phyloP scores from a whole-genome alignment of 179 eudicot species.

The Spergularia azorica region DNA sequence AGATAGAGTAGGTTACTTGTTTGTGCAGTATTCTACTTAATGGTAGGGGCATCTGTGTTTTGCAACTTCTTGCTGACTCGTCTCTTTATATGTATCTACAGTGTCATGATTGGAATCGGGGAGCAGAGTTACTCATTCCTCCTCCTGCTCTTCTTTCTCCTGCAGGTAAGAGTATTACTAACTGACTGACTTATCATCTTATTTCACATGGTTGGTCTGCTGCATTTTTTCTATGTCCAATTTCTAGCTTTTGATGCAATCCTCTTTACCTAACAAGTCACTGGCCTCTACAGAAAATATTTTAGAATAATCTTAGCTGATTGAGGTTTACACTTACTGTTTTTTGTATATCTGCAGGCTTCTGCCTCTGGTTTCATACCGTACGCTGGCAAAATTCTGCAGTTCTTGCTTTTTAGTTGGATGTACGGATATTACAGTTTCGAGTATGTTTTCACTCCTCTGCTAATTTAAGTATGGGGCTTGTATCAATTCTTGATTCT shows the following conservation, averaged over 20 bases:
- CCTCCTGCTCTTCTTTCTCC: constrained; percentile 71
- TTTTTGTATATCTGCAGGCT: constrained; percentile 53
- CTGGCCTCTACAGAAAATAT: not conserved
- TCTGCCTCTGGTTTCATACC: constrained; percentile 79
- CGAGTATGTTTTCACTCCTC: constrained; percentile 63
- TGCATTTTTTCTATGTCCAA: constrained; percentile 3
- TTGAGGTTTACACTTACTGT: constrained; percentile 4
- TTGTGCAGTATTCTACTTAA: not conserved
- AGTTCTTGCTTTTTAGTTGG: constrained; percentile 91
- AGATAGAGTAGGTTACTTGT: too few relatives aligned
- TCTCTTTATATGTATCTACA: constrained; percentile 33
- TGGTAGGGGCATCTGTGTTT: not conserved
- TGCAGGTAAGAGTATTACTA: constrained; percentile 58
- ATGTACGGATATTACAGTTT: constrained; percentile 98
- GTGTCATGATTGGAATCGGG: constrained; percentile 88
- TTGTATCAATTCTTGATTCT: constrained; percentile 9
- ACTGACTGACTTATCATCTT: constrained; percentile 8
- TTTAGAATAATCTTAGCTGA: not conserved
- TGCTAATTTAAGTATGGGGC: not conserved
- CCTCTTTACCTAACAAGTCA: not conserved
- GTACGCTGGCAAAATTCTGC: constrained; percentile 66
- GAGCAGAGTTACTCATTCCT: constrained; percentile 90
- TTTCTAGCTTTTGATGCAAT: constrained; percentile 3
- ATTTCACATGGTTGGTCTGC: not conserved
- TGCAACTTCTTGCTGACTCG: constrained; percentile 12